phyloP scores from a whole-genome alignment of 2,329 filamentous ascomycete genomes.

The Decorospora gaudefroyi region DNA sequence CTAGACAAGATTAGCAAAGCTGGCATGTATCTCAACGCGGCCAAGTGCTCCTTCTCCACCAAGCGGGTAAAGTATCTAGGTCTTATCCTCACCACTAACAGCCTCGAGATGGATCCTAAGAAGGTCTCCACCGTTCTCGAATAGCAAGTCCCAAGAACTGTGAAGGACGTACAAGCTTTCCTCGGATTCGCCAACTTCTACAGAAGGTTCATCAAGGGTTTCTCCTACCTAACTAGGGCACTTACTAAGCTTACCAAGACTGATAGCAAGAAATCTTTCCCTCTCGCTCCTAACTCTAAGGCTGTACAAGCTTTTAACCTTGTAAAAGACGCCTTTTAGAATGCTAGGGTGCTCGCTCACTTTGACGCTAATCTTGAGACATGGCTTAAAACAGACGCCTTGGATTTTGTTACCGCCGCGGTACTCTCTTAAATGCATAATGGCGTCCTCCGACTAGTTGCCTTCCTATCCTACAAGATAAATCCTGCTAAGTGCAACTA shows the following conservation, averaged over 20 bases:
- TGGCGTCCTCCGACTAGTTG: background rate
- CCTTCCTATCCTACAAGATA: background rate
- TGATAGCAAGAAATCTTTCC: too few species aligned
- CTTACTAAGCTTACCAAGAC: background rate
- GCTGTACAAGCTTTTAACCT: conserved; percentile 1
- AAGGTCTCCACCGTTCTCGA: background rate
- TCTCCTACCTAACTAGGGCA: background rate
- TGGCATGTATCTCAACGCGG: background rate
- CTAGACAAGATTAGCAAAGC: background rate
- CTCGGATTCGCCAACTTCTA: conserved; percentile 1
- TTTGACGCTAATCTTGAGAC: too few species aligned
- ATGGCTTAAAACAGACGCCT: conserved; percentile 1
- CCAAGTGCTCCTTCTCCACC: background rate
- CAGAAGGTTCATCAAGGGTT: background rate
- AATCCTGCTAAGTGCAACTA: too few species aligned
- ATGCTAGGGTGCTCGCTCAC: too few species aligned
- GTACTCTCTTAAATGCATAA: background rate
- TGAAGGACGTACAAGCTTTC: background rate
- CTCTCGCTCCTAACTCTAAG: too few species aligned
- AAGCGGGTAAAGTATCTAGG: background rate
- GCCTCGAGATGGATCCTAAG: background rate
- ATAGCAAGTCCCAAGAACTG: background rate
- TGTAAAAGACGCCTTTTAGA: conserved; percentile 1
- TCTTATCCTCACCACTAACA: background rate
- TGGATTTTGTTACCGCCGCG: background rate